Percentiles rank a stretch among this genome's conserved stretches.
Conservation (phyloP, 805 yeast species). For the Ogataea paradorogensis region DNA sequence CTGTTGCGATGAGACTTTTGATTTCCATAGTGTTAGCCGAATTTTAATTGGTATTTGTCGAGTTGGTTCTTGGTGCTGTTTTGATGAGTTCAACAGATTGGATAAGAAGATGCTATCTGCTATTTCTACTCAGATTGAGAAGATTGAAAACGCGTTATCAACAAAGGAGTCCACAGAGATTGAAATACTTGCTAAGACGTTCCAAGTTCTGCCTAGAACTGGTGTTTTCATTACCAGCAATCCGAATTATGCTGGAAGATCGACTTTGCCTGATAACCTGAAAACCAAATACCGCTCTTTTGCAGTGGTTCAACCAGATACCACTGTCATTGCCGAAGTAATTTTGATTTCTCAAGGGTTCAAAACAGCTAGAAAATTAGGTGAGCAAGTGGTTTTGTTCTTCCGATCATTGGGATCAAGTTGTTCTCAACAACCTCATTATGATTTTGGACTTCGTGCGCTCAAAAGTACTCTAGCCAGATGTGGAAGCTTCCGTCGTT, state of each 20-base stretch:
- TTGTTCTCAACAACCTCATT: constrained; percentile 62
- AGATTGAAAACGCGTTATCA: constrained; percentile 55
- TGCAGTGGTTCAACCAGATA: constrained; percentile 72
- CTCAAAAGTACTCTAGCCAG: constrained; percentile 62
- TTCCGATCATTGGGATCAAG: constrained; percentile 42
- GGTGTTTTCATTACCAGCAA: constrained; percentile 90
- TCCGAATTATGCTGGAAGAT: constrained; percentile 83
- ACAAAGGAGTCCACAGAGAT: constrained; percentile 24
- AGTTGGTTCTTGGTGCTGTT: constrained; percentile 93
- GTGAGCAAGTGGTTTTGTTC: constrained; percentile 52
- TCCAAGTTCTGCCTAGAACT: constrained; percentile 44
- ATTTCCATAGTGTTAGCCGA: constrained; percentile 73
- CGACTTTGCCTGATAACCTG: constrained; percentile 79
- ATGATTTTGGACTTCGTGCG: constrained; percentile 88
- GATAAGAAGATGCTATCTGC: constrained; percentile 74
- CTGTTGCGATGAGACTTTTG: constrained; percentile 89
- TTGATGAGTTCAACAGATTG: constrained; percentile 89
- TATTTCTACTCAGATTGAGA: constrained; percentile 75
- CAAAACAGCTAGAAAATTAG: constrained; percentile 39
- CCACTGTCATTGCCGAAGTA: constrained; percentile 62
- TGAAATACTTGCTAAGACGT: constrained; percentile 41
- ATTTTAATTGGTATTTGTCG: constrained; percentile 75
- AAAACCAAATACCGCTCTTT: constrained; percentile 74
- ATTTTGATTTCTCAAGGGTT: constrained; percentile 76
- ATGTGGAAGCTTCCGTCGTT: constrained; percentile 46